Base-by-base conservation (phyloP, 371 early-diverging fungal species). In the Nematocida displodere region DNA sequence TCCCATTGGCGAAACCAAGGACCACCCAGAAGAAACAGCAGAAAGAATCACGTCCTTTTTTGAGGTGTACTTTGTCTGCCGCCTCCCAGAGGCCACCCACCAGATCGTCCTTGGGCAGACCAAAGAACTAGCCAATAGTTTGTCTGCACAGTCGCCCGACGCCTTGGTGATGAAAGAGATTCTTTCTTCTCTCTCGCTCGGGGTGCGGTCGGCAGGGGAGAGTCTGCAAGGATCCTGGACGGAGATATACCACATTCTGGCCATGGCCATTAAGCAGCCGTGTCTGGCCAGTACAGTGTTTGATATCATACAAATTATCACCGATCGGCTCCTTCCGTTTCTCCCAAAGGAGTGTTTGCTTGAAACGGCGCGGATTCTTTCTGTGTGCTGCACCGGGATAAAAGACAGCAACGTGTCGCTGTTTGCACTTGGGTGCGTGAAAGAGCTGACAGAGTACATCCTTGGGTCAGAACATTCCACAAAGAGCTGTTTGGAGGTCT, bases 251-350 rank as follows among this genome's bases (percentile, higher is more conserved):
- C 20, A 11, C 8, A 61, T 71, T 2, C 63, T 71, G 5, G 15
- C 36, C 2, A 36, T 26, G 1, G 59, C 75, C 20, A 42, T 59
- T 28, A 26, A 71, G 48, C 24, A n/a, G 7, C 36, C 44, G 5
- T 24, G n/a, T 7, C 29, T 71, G 4, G 15, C 17, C 13, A 22
- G 31, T 7, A 71, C 47, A 11, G 59, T 71, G 15, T 71, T 71
- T 61, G 75, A 71, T 11, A 71, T 59, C 11, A 11, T 71, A 5
- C 77, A 71, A 29, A 33, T 62, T 7, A 53, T 71, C 31, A 71
- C 75, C 11, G 56, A 56, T 22, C 22, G 75, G n/a, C 31, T 71
- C 36, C 62, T 71, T 11, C 5, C n/a, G 7, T 39, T 33, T 34
- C 28, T 71, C 13, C 75, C 75, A 40, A 11, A 31, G 17, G 75